A percentile compares a stretch with the other conserved stretches of the same genome.
phyloP scores from a whole-genome alignment of 1,284 basidiomycete species.

The Cryptococcus sp. region DNA sequence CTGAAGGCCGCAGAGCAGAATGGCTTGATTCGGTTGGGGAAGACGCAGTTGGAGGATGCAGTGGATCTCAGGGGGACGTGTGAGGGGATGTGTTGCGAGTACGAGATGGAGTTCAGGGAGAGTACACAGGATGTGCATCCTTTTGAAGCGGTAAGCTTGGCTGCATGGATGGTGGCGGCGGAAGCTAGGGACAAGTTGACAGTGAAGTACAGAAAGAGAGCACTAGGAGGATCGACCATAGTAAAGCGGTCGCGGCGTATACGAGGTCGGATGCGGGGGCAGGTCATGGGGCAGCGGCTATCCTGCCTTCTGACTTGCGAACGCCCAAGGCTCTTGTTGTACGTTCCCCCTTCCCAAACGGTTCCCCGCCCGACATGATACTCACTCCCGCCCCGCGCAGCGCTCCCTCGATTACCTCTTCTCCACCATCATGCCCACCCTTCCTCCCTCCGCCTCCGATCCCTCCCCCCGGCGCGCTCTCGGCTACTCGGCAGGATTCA shows the following conservation, averaged over 20 bases:
- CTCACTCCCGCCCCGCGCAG: conserved; percentile 48
- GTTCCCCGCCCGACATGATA: not conserved
- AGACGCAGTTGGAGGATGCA: conserved; percentile 78
- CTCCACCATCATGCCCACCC: conserved; percentile 67
- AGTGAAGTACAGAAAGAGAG: conserved; percentile 18
- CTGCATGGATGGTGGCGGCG: not conserved
- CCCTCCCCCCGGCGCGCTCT: conserved; percentile 56
- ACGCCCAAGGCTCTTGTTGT: conserved; percentile 81
- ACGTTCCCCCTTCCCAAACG: conserved; percentile 28
- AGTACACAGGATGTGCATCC: conserved; percentile 82
- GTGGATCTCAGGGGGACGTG: conserved; percentile 89
- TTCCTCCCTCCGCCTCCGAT: conserved; percentile 35
- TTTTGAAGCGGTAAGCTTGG: conserved; percentile 70
- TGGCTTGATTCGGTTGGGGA: conserved; percentile 82
- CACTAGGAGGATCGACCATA: conserved; percentile 69
- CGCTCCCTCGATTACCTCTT: conserved; percentile 90
- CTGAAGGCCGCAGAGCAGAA: conserved; percentile 72
- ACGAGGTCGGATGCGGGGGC: conserved; percentile 79
- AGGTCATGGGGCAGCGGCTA: conserved; percentile 48
- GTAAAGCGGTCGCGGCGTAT: conserved; percentile 88
- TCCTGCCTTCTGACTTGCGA: conserved; percentile 87
- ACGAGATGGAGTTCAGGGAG: conserved; percentile 86
- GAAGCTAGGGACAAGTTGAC: conserved; percentile 18
- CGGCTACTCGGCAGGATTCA: conserved; percentile 58
- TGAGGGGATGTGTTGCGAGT: conserved; percentile 88